phyloP scores from a whole-genome alignment of 768 basidiomycete genomes.

The Hygrophorus russula region DNA sequence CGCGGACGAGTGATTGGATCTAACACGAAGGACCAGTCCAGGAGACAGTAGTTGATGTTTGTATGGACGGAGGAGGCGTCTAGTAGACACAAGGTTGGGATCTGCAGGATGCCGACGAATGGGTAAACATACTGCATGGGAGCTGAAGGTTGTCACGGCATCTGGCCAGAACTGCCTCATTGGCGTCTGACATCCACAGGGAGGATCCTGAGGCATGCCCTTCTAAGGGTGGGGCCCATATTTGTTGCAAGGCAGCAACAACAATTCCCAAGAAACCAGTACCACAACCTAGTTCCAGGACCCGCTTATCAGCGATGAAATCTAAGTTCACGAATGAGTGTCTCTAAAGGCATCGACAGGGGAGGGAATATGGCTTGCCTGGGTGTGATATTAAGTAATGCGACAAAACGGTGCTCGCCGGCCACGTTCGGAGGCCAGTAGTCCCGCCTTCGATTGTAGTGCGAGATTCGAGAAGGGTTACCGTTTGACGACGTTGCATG shows the following conservation, averaged over 20 bases:
- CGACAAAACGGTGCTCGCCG: conserved; percentile 55
- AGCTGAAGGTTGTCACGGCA: conserved; percentile 52
- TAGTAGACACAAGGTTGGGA: conserved; percentile 14
- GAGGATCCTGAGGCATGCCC: conserved; percentile 4
- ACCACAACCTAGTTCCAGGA: conserved; percentile 72
- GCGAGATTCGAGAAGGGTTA: conserved; percentile 64
- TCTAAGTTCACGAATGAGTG: conserved; percentile 17
- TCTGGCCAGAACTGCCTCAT: conserved; percentile 48
- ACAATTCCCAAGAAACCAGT: conserved; percentile 66
- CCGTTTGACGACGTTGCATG: conserved; percentile 22
- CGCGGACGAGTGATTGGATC: conserved; percentile 16
- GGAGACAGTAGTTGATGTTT: conserved; percentile 27
- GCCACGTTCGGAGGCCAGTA: conserved; percentile 74
- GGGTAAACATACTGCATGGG: conserved; percentile 43
- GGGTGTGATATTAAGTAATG: conserved; percentile 47
- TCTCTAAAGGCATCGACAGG: conserved; percentile 4
- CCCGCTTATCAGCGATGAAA: conserved; percentile 28
- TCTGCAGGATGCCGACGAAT: not conserved
- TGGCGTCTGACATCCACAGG: conserved; percentile 53
- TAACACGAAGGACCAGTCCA: conserved; percentile 63
- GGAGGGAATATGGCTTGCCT: conserved; percentile 24
- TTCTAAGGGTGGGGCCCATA: conserved; percentile 7
- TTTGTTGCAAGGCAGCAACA: conserved; percentile 41
- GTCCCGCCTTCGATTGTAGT: conserved; percentile 67
- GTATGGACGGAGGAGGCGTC: conserved; percentile 46